Evolutionary conservation across 2,329 filamentous ascomycete genomes (phyloP).

Genomic region (Pseudopyricularia cyperi): DNA sequence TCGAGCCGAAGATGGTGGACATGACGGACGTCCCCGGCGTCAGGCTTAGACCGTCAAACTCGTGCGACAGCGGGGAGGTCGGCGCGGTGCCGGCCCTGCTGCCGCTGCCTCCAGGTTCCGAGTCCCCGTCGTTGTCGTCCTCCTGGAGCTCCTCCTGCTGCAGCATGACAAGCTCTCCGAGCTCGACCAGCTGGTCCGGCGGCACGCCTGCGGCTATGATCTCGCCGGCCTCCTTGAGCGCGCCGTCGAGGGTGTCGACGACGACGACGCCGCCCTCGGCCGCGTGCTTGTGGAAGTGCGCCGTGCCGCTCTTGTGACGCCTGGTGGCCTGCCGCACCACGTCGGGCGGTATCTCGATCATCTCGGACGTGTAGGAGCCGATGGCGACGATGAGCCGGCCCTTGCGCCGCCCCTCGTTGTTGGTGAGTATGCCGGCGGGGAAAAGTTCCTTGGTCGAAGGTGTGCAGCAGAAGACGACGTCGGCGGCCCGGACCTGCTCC

Average conservation of each 20-base stretch:
- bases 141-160: slow-evolving; percentile 21
- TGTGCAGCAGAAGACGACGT: slow-evolving; percentile 83
- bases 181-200: slow-evolving; percentile 69
- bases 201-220: slow-evolving; percentile 64
- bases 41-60: slow-evolving; percentile 6
- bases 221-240: slow-evolving; percentile 74
- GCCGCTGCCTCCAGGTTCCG: slow-evolving; percentile 9
- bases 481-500: slow-evolving; percentile 56
- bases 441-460: slow-evolving; percentile 66
- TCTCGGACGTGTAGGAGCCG: slow-evolving; percentile 55
- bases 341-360: slow-evolving; percentile 73
- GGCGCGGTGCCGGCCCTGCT: slow-evolving; percentile 7
- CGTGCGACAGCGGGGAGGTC: slow-evolving; percentile 1
- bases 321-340: slow-evolving; percentile 52
- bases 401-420: slow-evolving; percentile 47
- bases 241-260: slow-evolving; percentile 67
- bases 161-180: slow-evolving; percentile 67
- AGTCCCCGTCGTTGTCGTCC: slow-evolving; percentile 12
- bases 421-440: slow-evolving; percentile 58
- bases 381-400: slow-evolving; percentile 61
- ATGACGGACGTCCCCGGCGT: slow-evolving; percentile 19
- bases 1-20: slow-evolving; percentile 23
- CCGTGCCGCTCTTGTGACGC: slow-evolving; percentile 20
- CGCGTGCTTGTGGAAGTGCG: slow-evolving; percentile 50
- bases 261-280: slow-evolving; percentile 52